Evolutionary conservation across 306 rosid species (phyloP), one percentile per base, ranked within the genome.

Genomic region (Quercus aquifolioides): DNA sequence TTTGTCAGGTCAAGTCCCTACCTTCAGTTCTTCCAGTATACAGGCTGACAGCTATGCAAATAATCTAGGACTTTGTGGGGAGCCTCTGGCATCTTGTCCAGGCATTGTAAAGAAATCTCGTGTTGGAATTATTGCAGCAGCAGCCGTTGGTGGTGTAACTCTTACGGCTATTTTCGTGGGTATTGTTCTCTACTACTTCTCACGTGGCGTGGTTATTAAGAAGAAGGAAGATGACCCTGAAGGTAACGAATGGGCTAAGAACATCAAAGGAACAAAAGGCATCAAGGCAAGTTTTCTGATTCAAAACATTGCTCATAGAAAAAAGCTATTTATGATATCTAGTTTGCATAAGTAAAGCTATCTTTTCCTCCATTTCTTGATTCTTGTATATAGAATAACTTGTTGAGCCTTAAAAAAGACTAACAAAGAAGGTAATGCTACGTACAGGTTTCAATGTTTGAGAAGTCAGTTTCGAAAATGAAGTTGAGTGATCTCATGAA

Each of bases 211-310:
- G 55, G 49, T 88, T 52, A 78, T 78, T 83, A 90, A 76, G 79
- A 91, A 85, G 85, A 88, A 88, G 85, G 94, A 89, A 69, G 92
- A 94, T 78, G 97, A 92, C 60, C 97, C 98, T 14, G 92, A 94
- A 86, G 98, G 97, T 33, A 94, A 94, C 87, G 88, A 94, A 83
- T 94, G 98, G 97, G 97, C 97, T 19, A 89, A 85, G 86, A 90
- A 71, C 80, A 41, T 94, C 4, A 92, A 89, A 86, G 92, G 95
- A 84, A 82, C 88, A 23, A 92, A 94, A 76, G 83, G 73, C 78
- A 87, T 94, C 76, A 92, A 94, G 97, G 98, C 74, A 86, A 88
- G 89, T 15, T 72, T 19, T 84, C 54, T n/a, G 69, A 60, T 60
- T 60, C 67, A 21, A 12, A 21, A 60, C 10, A 9, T 63, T 26